These are phyloP conservation scores for Lentinula raphanica DNA, from an alignment of 768 basidiomycete genomes.

Conservation along the genomic window DNA sequence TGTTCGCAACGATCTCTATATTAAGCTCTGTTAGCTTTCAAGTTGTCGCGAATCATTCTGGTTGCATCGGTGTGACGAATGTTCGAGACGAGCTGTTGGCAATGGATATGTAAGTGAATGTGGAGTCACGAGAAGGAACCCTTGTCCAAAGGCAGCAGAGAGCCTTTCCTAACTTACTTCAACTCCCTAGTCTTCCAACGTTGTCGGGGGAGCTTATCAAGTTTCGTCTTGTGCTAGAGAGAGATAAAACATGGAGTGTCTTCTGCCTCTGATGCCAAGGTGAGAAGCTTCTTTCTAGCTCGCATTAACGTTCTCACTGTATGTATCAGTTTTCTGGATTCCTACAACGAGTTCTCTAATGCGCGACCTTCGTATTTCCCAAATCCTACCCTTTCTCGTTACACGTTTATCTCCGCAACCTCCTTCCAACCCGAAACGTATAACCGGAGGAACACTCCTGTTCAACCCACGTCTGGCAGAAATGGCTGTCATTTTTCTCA, in stretches of 20 bases:
- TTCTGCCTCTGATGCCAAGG: slow-evolving; percentile 82
- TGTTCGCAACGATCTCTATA: slow-evolving; percentile 89
- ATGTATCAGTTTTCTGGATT: slow-evolving; percentile 68
- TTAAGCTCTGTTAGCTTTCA: slow-evolving; percentile 89
- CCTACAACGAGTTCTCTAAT: slow-evolving; percentile 81
- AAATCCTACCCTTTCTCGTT: slow-evolving; percentile 92
- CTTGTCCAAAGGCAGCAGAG: slow-evolving; percentile 82
- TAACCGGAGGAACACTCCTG: slow-evolving; percentile 40
- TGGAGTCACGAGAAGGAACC: slow-evolving; percentile 81
- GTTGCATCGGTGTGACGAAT: slow-evolving; percentile 52
- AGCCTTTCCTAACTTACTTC: slow-evolving; percentile 73
- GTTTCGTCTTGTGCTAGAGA: slow-evolving; percentile 71
- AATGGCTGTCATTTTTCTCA: slow-evolving; percentile 77
- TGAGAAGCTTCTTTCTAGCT: slow-evolving; percentile 24
- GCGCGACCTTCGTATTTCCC: slow-evolving; percentile 76
- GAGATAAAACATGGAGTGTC: slow-evolving; percentile 86
- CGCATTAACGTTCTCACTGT: neutral
- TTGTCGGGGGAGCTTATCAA: slow-evolving; percentile 92
- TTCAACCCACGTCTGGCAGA: slow-evolving; percentile 83
- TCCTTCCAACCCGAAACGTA: slow-evolving; percentile 34
- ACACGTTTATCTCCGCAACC: slow-evolving; percentile 55
- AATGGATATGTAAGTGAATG: slow-evolving; percentile 81
- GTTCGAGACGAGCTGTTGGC: slow-evolving; percentile 51
- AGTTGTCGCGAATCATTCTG: slow-evolving; percentile 40
- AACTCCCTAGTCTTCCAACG: slow-evolving; percentile 88